Evolutionary conservation across 805 yeast genomes (phyloP).

Genomic region (Debaryomyces tyrocola): DNA sequence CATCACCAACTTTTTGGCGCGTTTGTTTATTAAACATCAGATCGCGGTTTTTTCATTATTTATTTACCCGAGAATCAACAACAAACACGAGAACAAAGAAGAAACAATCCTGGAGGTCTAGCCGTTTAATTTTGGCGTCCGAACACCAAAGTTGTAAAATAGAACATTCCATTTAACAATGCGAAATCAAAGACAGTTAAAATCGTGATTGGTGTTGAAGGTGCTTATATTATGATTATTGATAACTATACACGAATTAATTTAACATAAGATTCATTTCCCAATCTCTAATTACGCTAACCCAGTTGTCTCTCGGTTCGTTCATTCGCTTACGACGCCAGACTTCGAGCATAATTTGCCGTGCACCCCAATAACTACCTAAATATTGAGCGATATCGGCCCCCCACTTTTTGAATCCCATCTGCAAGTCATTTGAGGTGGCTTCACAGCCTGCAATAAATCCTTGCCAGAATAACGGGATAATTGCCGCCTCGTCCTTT

Average conservation of each 20-base stretch:
- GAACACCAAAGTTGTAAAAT: too few species aligned
- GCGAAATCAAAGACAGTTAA: too few species aligned
- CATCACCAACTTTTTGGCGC: not conserved
- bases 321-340: constrained; percentile 72
- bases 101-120: too few species aligned
- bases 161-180: too few species aligned
- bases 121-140: too few species aligned
- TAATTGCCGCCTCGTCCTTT: constrained; percentile 55
- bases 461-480: constrained; percentile 87
- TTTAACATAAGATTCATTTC: constrained; percentile 79
- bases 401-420: constrained; percentile 73
- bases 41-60: not conserved
- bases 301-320: constrained; percentile 69
- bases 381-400: constrained; percentile 52
- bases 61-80: not conserved
- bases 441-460: constrained; percentile 87
- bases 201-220: too few species aligned
- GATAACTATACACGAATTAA: constrained; percentile 14
- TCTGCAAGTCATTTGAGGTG: constrained; percentile 54
- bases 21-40: not conserved
- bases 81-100: not conserved
- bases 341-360: constrained; percentile 82
- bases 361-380: constrained; percentile 84
- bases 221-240: too few species aligned
- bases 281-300: constrained; percentile 78